Conservation (phyloP, 306 rosid species). For the Arachis hypogaea region DNA sequence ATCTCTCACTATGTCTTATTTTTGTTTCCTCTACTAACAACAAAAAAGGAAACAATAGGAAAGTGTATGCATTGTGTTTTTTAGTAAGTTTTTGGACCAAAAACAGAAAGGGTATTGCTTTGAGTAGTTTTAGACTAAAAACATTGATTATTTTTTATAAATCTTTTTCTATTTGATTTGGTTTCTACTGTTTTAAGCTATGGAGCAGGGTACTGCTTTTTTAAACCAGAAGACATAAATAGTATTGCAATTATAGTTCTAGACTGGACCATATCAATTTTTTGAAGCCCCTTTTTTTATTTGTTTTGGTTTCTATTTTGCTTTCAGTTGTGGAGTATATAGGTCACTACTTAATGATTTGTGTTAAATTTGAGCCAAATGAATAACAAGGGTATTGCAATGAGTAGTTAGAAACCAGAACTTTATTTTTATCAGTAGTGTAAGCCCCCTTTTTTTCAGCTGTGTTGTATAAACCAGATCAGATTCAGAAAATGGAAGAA, state of each 20-base stretch:
- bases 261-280: not conserved
- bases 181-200: slow-evolving; percentile 48
- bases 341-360: not conserved
- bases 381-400: not conserved
- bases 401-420: slow-evolving; percentile 6
- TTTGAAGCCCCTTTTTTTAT: not conserved
- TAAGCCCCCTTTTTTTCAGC: slow-evolving; percentile 42
- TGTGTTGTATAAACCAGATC: slow-evolving; percentile 79
- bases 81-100: not conserved
- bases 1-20: not conserved
- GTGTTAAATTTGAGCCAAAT: not conserved
- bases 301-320: slow-evolving; percentile 12
- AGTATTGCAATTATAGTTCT: slow-evolving; percentile 9
- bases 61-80: slow-evolving; percentile 13
- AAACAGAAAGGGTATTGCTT: not conserved
- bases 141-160: not conserved
- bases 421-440: not conserved
- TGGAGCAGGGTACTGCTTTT: slow-evolving; percentile 33
- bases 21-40: not conserved
- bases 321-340: slow-evolving; percentile 69
- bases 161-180: not conserved
- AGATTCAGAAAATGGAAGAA: slow-evolving; percentile 90
- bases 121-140: slow-evolving; percentile 10
- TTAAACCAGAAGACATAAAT: not conserved
- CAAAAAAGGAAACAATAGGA: not conserved